Evolutionary conservation across 805 yeast genomes (phyloP).

Genomic region (Barnettozyma botsteinii): DNA sequence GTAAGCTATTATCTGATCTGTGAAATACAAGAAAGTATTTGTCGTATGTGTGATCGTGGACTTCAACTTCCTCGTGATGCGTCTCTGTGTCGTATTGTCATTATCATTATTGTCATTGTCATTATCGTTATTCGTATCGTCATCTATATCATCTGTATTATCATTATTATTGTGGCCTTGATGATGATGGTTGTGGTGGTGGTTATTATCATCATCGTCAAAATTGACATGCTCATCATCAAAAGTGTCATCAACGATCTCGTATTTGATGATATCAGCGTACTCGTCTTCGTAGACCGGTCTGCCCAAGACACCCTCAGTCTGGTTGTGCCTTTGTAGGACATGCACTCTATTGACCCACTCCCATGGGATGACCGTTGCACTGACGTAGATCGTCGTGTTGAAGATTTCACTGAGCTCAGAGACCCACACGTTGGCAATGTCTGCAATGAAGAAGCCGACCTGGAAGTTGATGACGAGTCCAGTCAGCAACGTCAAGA

Average conservation of each 20-base stretch:
- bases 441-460: conserved; percentile 70
- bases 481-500: conserved; percentile 51
- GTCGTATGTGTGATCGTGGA: conserved; percentile 28
- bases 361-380: conserved; percentile 79
- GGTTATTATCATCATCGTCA: conserved; percentile 15
- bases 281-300: conserved; percentile 66
- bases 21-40: conserved; percentile 36
- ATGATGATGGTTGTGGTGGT: conserved; percentile 9
- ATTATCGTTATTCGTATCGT: background rate
- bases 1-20: conserved; percentile 50
- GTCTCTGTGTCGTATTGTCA: conserved; percentile 2
- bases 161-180: conserved; percentile 7
- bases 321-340: conserved; percentile 53
- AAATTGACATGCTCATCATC: conserved; percentile 7
- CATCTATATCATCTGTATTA: conserved; percentile 3
- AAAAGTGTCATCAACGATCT: conserved; percentile 13
- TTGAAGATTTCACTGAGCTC: conserved; percentile 70
- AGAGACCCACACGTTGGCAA: conserved; percentile 68
- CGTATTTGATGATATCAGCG: conserved; percentile 20
- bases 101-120: conserved; percentile 1
- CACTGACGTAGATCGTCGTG: conserved; percentile 61
- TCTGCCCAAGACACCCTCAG: conserved; percentile 70
- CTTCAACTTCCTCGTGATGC: conserved; percentile 13
- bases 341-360: conserved; percentile 67
- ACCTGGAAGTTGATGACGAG: conserved; percentile 55